Percentiles rank a stretch among this genome's conserved stretches.
phyloP scores from a whole-genome alignment of 768 basidiomycete species.

The Leucosporidium yakuticum region DNA sequence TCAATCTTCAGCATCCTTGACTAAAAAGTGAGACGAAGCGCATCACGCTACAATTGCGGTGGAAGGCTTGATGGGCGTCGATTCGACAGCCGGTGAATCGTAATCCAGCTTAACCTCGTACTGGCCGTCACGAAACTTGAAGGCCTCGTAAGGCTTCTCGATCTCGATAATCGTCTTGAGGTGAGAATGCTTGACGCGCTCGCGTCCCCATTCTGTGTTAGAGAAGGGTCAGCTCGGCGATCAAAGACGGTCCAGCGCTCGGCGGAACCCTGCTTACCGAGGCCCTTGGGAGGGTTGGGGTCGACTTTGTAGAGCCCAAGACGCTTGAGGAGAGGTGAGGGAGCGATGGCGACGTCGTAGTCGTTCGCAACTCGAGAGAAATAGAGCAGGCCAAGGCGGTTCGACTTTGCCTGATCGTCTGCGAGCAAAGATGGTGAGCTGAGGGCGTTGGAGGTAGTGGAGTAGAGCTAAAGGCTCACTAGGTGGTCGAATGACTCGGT shows the following conservation, averaged over 20 bases:
- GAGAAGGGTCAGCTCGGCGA: not conserved
- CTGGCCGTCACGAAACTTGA: not conserved
- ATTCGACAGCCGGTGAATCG: not conserved
- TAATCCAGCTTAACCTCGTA: not conserved
- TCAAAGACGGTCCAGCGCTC: too few relatives aligned
- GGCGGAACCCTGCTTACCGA: not conserved
- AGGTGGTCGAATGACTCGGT: too few relatives aligned
- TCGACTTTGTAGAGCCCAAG: too few relatives aligned
- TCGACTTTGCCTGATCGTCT: slow-evolving; percentile 40
- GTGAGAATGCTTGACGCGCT: slow-evolving; percentile 3
- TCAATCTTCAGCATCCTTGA: too few relatives aligned
- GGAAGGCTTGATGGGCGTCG: too few relatives aligned
- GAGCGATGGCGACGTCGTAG: slow-evolving; percentile 10
- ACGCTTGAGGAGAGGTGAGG: slow-evolving; percentile 5
- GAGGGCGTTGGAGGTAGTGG: too few relatives aligned
- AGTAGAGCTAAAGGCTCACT: too few relatives aligned
- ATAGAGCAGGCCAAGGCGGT: slow-evolving; percentile 43
- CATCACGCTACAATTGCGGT: too few relatives aligned
- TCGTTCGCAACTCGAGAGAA: slow-evolving; percentile 43
- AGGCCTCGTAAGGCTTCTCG: not conserved
- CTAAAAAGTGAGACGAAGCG: too few relatives aligned
- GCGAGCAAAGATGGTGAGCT: too few relatives aligned
- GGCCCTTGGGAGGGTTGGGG: too few relatives aligned
- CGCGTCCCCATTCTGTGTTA: slow-evolving; percentile 3
- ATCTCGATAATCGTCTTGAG: not conserved